Evolutionary conservation across 805 yeast genomes (phyloP).

Genomic region (Grigorovia jiainica): DNA sequence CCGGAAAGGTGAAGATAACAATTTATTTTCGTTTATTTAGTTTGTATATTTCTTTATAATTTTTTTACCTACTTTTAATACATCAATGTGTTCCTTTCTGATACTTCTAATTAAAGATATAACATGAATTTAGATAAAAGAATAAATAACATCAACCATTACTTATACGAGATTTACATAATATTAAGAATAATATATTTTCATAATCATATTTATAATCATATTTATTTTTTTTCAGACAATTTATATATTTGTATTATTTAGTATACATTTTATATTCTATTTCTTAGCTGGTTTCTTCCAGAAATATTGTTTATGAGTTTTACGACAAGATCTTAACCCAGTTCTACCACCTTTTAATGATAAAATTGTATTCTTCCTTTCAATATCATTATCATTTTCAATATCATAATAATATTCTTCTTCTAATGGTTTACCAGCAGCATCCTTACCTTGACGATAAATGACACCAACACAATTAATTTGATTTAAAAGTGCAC

Average conservation of each 20-base stretch:
- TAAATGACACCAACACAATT: constrained; percentile 64
- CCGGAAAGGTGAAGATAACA: too few species aligned
- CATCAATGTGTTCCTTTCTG: too few species aligned
- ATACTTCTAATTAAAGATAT: too few species aligned
- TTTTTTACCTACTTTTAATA: too few species aligned
- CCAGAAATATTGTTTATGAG: constrained; percentile 69
- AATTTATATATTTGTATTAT: too few species aligned
- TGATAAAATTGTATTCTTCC: constrained; percentile 62
- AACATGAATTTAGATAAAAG: too few species aligned
- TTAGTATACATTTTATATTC: neutral
- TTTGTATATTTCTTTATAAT: too few species aligned
- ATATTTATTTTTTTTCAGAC: neutral
- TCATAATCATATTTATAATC: too few species aligned
- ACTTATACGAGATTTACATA: too few species aligned
- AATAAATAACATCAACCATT: too few species aligned
- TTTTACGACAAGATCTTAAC: constrained; percentile 81
- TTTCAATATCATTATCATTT: constrained; percentile 60
- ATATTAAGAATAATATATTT: too few species aligned
- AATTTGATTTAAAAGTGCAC: constrained; percentile 35
- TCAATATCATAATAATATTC: constrained; percentile 89
- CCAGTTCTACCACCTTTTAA: constrained; percentile 72
- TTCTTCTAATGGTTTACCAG: constrained; percentile 89
- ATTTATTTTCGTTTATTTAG: too few species aligned
- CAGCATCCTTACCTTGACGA: constrained; percentile 90
- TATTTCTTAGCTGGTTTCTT: constrained; percentile 32